Conservation (phyloP, 2,329 filamentous ascomycete genomes). For the Aspergillus unguis region DNA sequence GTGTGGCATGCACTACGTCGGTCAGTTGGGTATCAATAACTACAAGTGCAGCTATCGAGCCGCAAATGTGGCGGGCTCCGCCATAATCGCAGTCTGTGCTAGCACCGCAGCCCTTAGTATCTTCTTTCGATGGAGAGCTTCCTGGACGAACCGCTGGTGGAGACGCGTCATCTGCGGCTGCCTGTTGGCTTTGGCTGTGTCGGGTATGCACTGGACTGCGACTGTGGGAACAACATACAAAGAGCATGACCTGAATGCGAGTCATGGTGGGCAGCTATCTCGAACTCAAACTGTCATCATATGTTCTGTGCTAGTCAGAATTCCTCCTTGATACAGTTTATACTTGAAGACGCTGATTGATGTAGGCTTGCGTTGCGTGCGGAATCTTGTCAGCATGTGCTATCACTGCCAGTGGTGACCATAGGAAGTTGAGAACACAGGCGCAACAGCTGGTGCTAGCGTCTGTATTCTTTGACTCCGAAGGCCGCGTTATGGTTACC, state of each 20-base stretch:
- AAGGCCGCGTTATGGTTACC: slow-evolving; percentile 46
- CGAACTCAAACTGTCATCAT: slow-evolving; percentile 68
- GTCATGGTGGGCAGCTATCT: slow-evolving; percentile 45
- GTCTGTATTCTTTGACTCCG: slow-evolving; percentile 44
- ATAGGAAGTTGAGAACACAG: slow-evolving; percentile 54
- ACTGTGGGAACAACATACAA: slow-evolving; percentile 67
- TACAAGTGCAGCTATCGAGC: slow-evolving; percentile 63
- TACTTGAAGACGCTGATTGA: neutral
- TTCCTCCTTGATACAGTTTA: too few relatives aligned
- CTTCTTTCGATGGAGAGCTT: slow-evolving; percentile 73
- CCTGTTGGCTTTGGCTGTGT: slow-evolving; percentile 69
- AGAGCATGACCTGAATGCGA: slow-evolving; percentile 48
- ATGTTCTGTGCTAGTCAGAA: slow-evolving; percentile 64
- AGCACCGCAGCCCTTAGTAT: slow-evolving; percentile 67
- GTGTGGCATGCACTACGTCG: slow-evolving; percentile 83
- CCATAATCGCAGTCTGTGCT: slow-evolving; percentile 68
- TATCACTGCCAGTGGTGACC: slow-evolving; percentile 53
- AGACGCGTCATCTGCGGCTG: slow-evolving; percentile 65
- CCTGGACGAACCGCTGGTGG: slow-evolving; percentile 78
- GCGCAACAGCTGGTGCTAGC: slow-evolving; percentile 58
- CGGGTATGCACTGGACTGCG: slow-evolving; percentile 85
- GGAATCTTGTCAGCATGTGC: slow-evolving; percentile 57
- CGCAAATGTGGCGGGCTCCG: slow-evolving; percentile 63
- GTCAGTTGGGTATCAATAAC: slow-evolving; percentile 78
- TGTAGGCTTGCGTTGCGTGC: slow-evolving; percentile 60